These are phyloP conservation scores for Byssothecium circinans DNA, from an alignment of 2,329 filamentous ascomycete genomes.

Conservation along the genomic window DNA sequence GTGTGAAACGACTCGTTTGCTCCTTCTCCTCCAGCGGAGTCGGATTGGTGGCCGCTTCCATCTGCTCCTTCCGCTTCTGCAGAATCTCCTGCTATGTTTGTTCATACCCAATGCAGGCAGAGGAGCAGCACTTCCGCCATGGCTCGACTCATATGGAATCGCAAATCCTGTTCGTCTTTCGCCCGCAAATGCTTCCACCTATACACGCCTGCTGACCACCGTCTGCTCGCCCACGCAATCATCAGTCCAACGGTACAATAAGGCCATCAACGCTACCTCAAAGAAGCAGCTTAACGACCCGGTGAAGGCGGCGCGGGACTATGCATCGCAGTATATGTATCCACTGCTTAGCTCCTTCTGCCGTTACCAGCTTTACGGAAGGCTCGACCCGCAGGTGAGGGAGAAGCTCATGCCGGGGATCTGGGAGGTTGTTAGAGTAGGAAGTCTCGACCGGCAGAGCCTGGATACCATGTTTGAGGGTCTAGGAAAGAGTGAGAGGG, in stretches of 20 bases:
- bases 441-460: slow-evolving; percentile 31
- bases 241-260: slow-evolving; percentile 48
- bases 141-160: slow-evolving; percentile 26
- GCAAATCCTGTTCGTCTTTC: slow-evolving; percentile 29
- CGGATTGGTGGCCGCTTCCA: slow-evolving; percentile 64
- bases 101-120: slow-evolving; percentile 51
- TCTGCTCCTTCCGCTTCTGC: slow-evolving; percentile 58
- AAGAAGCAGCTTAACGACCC: slow-evolving; percentile 58
- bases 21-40: slow-evolving; percentile 60
- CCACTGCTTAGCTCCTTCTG: slow-evolving; percentile 62
- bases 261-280: background rate
- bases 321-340: slow-evolving; percentile 60
- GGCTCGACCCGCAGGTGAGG: slow-evolving; percentile 56
- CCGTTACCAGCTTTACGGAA: slow-evolving; percentile 52
- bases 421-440: slow-evolving; percentile 43
- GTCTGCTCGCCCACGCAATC: slow-evolving; percentile 64
- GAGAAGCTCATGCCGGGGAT: slow-evolving; percentile 61
- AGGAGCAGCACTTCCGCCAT: slow-evolving; percentile 30
- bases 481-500: slow-evolving; percentile 33
- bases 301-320: slow-evolving; percentile 60
- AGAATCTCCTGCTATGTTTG: slow-evolving; percentile 57
- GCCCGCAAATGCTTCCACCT: slow-evolving; percentile 52
- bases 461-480: slow-evolving; percentile 44
- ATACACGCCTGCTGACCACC: slow-evolving; percentile 59
- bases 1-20: slow-evolving; percentile 55